These are phyloP conservation scores for Iberis pinnata DNA, from an alignment of 345 rosid species.

Conservation along the genomic window DNA sequence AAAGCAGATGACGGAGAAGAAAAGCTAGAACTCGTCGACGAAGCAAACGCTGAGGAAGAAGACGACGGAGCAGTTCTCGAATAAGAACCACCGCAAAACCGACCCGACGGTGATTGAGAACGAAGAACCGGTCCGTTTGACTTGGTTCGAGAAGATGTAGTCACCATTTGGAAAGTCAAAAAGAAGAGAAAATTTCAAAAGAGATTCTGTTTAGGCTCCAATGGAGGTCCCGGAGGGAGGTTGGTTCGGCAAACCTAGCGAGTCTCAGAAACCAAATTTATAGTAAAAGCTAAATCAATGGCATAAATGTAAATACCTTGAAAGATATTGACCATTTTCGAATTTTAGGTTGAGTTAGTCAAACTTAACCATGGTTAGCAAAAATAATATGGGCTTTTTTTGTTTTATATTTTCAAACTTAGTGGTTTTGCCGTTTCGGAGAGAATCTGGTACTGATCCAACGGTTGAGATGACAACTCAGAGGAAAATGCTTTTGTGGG, in stretches of 20 bases:
- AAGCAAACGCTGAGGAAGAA: slow-evolving; percentile 29
- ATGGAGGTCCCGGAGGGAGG: slow-evolving; percentile 14
- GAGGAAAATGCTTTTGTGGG: slow-evolving; percentile 5
- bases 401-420: neutral
- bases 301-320: slow-evolving; percentile 18
- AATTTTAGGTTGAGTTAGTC: slow-evolving; percentile 17
- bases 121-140: slow-evolving; percentile 21
- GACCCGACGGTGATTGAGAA: slow-evolving; percentile 27
- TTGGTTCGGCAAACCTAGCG: slow-evolving; percentile 37
- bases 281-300: slow-evolving; percentile 14
- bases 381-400: neutral
- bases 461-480: slow-evolving; percentile 22
- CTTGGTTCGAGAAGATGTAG: slow-evolving; percentile 31
- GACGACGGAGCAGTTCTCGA: slow-evolving; percentile 22
- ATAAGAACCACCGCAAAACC: slow-evolving; percentile 24
- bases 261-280: slow-evolving; percentile 30
- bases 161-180: slow-evolving; percentile 17
- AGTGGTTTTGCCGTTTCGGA: slow-evolving; percentile 23
- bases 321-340: slow-evolving; percentile 21
- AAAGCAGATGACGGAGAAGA: slow-evolving; percentile 28
- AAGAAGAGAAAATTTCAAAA: neutral
- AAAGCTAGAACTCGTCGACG: slow-evolving; percentile 30
- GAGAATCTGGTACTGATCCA: slow-evolving; percentile 25
- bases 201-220: neutral
- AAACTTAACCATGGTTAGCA: slow-evolving; percentile 28